phyloP scores from a whole-genome alignment of 345 rosid genomes.

The Hibiscus trionum region DNA sequence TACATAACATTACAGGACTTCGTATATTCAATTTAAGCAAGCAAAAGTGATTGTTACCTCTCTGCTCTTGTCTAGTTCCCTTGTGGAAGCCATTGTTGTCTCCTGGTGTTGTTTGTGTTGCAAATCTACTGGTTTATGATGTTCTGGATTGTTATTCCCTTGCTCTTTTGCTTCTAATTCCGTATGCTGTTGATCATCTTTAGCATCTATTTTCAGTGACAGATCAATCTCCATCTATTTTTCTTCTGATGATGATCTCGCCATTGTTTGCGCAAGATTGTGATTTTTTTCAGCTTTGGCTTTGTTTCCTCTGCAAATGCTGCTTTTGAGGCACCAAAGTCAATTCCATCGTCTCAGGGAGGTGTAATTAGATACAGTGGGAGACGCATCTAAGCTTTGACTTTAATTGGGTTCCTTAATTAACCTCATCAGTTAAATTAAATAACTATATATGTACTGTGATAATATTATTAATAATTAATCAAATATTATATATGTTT shows the following conservation, averaged over 20 bases:
- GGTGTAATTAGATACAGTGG: slow-evolving; percentile 17
- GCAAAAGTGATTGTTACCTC: slow-evolving; percentile 18
- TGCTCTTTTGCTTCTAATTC: background rate
- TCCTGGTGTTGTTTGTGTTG: background rate
- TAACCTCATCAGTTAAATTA: slow-evolving; percentile 12
- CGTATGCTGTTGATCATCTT: slow-evolving; percentile 1
- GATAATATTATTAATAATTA: too few relatives aligned
- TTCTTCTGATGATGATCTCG: background rate
- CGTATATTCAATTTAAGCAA: background rate
- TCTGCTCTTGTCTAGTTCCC: slow-evolving; percentile 13
- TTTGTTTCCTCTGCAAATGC: slow-evolving; percentile 7
- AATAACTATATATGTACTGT: background rate
- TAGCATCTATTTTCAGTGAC: slow-evolving; percentile 34
- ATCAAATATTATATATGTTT: too few relatives aligned
- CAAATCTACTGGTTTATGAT: background rate
- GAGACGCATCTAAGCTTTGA: slow-evolving; percentile 49
- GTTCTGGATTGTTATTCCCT: slow-evolving; percentile 3
- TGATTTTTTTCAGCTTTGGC: background rate
- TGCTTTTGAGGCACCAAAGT: slow-evolving; percentile 60
- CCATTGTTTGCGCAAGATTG: background rate
- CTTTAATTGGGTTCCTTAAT: slow-evolving; percentile 25
- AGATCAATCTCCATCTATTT: slow-evolving; percentile 37
- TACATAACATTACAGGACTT: too few relatives aligned
- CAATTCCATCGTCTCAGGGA: slow-evolving; percentile 40
- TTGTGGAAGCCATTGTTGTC: background rate